These are phyloP conservation scores for Hypoxylon sp. DNA, from an alignment of 2,329 filamentous ascomycete species.

Conservation along the genomic window DNA sequence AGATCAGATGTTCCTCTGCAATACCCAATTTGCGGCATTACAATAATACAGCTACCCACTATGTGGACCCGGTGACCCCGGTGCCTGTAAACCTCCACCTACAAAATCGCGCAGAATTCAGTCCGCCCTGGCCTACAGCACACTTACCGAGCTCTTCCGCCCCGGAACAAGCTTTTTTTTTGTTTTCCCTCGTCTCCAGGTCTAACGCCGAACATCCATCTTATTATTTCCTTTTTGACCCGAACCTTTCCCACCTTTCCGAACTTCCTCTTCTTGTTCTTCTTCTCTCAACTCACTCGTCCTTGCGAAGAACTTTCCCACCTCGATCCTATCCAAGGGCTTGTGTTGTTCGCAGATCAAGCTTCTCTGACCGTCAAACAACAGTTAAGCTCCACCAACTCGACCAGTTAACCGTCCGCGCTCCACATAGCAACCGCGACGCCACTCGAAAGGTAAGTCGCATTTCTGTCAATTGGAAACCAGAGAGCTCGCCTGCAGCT, in stretches of 20 bases:
- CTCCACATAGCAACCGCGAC: constrained; percentile 31
- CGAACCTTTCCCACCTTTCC: constrained; percentile 42
- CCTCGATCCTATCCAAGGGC: constrained; percentile 50
- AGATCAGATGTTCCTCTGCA: constrained; percentile 41
- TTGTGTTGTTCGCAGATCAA: constrained; percentile 53
- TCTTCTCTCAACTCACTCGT: constrained; percentile 52
- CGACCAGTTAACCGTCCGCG: constrained; percentile 34
- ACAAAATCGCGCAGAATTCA: constrained; percentile 53
- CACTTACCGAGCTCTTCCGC: constrained; percentile 46
- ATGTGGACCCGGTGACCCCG: constrained; percentile 46
- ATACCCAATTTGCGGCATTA: constrained; percentile 47
- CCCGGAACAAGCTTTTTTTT: constrained; percentile 50
- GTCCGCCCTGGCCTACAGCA: constrained; percentile 34
- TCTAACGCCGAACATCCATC: constrained; percentile 45
- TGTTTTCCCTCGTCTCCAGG: constrained; percentile 44
- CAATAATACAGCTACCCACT: constrained; percentile 44
- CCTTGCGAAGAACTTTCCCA: constrained; percentile 48
- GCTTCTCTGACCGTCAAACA: constrained; percentile 42
- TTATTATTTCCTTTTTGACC: constrained; percentile 49
- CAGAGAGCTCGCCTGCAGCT: constrained; percentile 17
- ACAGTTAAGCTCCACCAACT: constrained; percentile 40
- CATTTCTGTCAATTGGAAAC: constrained; percentile 37
- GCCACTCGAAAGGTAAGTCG: constrained; percentile 35
- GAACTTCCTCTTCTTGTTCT: constrained; percentile 41
- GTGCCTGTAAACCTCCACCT: constrained; percentile 41